phyloP scores from a whole-genome alignment of 805 yeast genomes.

The Kodamaea jinghongensis region DNA sequence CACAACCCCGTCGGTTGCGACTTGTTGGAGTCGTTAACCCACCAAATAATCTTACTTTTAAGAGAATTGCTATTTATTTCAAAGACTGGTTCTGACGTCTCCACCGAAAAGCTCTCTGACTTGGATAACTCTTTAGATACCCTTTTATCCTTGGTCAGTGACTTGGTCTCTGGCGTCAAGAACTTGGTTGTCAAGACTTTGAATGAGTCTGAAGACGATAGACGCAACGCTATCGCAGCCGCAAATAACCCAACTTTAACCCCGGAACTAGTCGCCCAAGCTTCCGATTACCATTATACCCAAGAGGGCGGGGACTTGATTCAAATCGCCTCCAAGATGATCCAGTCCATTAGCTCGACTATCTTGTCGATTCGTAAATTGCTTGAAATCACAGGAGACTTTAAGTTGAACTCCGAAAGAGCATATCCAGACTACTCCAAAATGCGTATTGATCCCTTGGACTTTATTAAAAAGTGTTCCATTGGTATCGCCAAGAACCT shows the following conservation, averaged over 20 bases:
- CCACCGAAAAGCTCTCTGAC: conserved; percentile 37
- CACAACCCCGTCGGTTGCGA: conserved; percentile 71
- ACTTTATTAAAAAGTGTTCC: conserved; percentile 61
- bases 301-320: conserved; percentile 67
- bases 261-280: not conserved
- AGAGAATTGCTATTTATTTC: conserved; percentile 63
- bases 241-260: not conserved
- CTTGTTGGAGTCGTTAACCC: conserved; percentile 60
- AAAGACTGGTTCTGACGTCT: conserved; percentile 44
- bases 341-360: conserved; percentile 50
- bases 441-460: conserved; percentile 56
- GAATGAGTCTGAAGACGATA: conserved; percentile 37
- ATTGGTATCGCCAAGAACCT: conserved; percentile 48
- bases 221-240: conserved; percentile 17
- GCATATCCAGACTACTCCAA: conserved; percentile 63
- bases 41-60: conserved; percentile 63
- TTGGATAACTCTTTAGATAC: conserved; percentile 54
- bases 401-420: conserved; percentile 55
- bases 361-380: conserved; percentile 50
- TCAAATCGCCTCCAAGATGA: conserved; percentile 57
- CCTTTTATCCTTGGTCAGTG: conserved; percentile 58
- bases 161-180: conserved; percentile 63
- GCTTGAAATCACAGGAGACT: conserved; percentile 62
- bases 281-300: conserved; percentile 49
- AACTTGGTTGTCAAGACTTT: conserved; percentile 56